Conservation (phyloP, 441 rosid species). For the Gossypium schwendimanii region DNA sequence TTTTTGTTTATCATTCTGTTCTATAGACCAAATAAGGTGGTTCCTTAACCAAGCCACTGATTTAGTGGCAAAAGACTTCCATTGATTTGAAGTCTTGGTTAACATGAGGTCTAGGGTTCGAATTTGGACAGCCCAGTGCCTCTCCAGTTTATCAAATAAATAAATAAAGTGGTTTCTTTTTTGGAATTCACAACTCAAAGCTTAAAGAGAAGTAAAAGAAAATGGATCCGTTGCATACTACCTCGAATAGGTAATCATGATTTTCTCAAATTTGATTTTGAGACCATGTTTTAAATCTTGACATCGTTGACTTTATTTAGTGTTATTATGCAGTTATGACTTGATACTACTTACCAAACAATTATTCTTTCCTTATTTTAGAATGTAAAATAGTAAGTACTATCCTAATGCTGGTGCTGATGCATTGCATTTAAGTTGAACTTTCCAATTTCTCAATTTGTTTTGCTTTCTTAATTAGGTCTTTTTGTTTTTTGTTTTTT, state of each 20-base stretch:
- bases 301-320: not conserved
- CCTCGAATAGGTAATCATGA: not conserved
- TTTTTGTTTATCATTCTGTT: not conserved
- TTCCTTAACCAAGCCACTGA: not conserved
- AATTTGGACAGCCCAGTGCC: too few relatives aligned
- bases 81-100: too few relatives aligned
- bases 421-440: not conserved
- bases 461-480: not conserved
- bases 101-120: too few relatives aligned
- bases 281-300: not conserved
- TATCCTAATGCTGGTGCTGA: not conserved
- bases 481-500: not conserved
- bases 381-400: not conserved
- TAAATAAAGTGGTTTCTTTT: not conserved
- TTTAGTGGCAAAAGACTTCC: too few relatives aligned
- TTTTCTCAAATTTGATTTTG: slow-evolving; percentile 3
- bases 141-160: not conserved
- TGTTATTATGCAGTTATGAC: not conserved
- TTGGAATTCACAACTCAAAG: not conserved
- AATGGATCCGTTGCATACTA: not conserved
- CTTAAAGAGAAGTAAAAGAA: not conserved
- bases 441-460: not conserved
- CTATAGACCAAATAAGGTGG: not conserved
- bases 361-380: not conserved
- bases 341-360: not conserved